Evolutionary conservation across 2,329 filamentous ascomycete genomes (phyloP), one percentile per base, ranked within the genome.

Genomic region (Aaosphaeria arxii): DNA sequence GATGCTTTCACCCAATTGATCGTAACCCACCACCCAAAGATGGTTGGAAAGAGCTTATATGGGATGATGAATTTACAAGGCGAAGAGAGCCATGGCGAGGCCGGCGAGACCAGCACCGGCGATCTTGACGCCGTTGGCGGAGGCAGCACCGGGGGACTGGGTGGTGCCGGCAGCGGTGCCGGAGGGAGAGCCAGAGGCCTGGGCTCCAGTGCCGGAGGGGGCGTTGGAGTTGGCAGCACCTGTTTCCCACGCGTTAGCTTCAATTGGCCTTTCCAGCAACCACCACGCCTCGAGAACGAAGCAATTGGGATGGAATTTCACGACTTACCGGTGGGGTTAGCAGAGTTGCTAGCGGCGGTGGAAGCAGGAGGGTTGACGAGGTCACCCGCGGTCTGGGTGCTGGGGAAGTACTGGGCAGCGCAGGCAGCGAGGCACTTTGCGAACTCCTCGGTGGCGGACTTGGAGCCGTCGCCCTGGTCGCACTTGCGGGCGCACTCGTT

Each of bases 401-500:
- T 71, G 60, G 77, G 73, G 71, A 77, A 80, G 59, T 74, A 66
- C 51, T 67, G 73, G 61, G 62, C 70, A 64, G 76, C 76, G 70
- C 79, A 82, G 49, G 61, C 58, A 45, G 74, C 66, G 59, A 77
- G 71, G 63, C 79, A 82, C 42, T 69, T 53, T 51, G 72, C 70
- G 56, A 75, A 82, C 49, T 66, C 66, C 45, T 73, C 53, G 32
- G 73, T 76, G 50, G 74, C 77, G 9, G 62, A 63, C 3, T 71
- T 61, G 30, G 74, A 70, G 40, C 78, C 78, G 53, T 73, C 71
- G 46, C 79, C 79, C 70, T 81, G 77, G 48, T 76, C 73, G 63
- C 79, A 82, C 45, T 74, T 69, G 41, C 71, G 71, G 42, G 77
- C 77, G 57, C 79, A 82, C 43, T 71, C 64, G 59, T 71, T 79